Evolutionary conservation across 2,329 filamentous ascomycete species (phyloP), one percentile per base, ranked within the genome.

Genomic region (Fusarium praegraminearum): DNA sequence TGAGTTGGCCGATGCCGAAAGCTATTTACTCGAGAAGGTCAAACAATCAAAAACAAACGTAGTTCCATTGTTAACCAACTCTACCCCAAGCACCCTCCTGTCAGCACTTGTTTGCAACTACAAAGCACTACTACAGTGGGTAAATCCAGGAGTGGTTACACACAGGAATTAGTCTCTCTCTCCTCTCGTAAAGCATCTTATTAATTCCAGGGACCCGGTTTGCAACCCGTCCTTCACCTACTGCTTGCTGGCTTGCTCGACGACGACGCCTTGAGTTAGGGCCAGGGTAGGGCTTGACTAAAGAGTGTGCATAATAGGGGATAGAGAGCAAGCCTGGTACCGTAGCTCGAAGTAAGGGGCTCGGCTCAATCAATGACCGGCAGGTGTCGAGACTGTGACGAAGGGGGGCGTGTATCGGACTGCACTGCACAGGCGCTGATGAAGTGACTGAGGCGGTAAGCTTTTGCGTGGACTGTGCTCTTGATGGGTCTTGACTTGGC

Each of bases 161-260:
- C 16, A n/a, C 36, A 38, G 30, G 16, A 52, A 41, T 36, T 32
- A 28, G 24, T 16, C 28, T 49, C 50, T 16, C 35, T 53, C n/a
- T n/a, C 24, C 49, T 40, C 33, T 35, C 28, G 22, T 62, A 51
- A 51, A 53, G 36, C 35, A 35, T 59, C 45, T 20, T 51, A 65
- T 20, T 51, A 65, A 55, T 68, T 41, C 59, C 65, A 68, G 49
- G 65, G 65, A 65, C 65, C 65, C 65, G 65, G 60, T 68, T 65
- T 43, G 22, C 53, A 59, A 40, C 45, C 30, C 30, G 44, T n/a
- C 33, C 20, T 33, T 62, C 35, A 46, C 33, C 40, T 32, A 22
- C 54, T 41, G 26, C 46, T 35, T 33, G 32, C 45, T 47, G 33
- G 36, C 16, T 15, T 44, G 18, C 46, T 20, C 38, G 57, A 50